phyloP scores from a whole-genome alignment of 768 basidiomycete species.

The Piloderma croceum region DNA sequence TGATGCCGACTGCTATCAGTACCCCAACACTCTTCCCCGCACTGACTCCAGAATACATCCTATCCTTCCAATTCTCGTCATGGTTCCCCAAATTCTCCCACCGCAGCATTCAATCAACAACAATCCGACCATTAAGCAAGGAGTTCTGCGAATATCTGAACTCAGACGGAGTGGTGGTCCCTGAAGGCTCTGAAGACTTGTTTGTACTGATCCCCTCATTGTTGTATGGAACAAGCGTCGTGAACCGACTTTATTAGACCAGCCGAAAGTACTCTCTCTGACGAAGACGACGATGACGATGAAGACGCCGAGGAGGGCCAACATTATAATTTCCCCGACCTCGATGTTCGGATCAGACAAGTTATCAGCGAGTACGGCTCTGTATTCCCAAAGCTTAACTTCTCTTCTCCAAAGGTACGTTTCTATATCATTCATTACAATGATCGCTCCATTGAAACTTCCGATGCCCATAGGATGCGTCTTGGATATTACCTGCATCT shows the following conservation, averaged over 20 bases:
- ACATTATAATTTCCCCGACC: slow-evolving; percentile 69
- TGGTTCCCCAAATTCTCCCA: slow-evolving; percentile 75
- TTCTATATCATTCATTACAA: not conserved
- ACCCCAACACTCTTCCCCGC: slow-evolving; percentile 44
- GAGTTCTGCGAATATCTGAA: slow-evolving; percentile 70
- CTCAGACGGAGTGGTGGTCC: slow-evolving; percentile 80
- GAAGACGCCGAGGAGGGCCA: slow-evolving; percentile 31
- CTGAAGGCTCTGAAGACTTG: slow-evolving; percentile 75
- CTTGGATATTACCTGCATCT: slow-evolving; percentile 83
- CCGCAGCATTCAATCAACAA: slow-evolving; percentile 63
- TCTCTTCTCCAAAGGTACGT: slow-evolving; percentile 82
- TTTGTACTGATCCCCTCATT: slow-evolving; percentile 33
- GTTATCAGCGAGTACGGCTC: slow-evolving; percentile 67
- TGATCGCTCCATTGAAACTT: not conserved
- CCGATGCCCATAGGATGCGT: slow-evolving; percentile 62
- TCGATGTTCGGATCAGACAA: slow-evolving; percentile 68
- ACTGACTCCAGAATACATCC: slow-evolving; percentile 45
- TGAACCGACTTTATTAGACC: slow-evolving; percentile 13
- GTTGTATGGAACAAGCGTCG: slow-evolving; percentile 1
- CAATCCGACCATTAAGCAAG: slow-evolving; percentile 61
- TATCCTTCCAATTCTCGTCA: slow-evolving; percentile 75
- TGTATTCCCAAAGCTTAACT: slow-evolving; percentile 95
- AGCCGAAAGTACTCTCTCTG: slow-evolving; percentile 51
- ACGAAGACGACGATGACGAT: slow-evolving; percentile 43
- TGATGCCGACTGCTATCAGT: not conserved